Base-by-base conservation (phyloP, 352 stramenopile species). In the Blastocystis sp. region DNA sequence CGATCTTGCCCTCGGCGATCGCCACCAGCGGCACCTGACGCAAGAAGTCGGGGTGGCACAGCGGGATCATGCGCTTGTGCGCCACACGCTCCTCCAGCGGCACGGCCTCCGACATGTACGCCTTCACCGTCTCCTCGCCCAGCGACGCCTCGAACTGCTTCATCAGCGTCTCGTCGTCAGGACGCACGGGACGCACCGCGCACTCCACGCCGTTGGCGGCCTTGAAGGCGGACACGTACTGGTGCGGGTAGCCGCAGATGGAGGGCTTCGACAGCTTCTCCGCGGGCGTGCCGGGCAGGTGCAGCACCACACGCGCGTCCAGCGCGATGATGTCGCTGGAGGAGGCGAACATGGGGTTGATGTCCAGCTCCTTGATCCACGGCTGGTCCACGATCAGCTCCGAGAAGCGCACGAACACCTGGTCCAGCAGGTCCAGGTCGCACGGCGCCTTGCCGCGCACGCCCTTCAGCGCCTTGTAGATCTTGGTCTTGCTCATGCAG, bases 321-420 rank as follows among this genome's bases (percentile, higher is more conserved):
- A 84, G 74, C 28, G 74, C 74, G 48, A 84, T 71, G 38, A 84
- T 84, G 48, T 84, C 59, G n/a, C 34, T 84, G 34, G 59, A 38
- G 28, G 74, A 64, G 40, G 62, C 74, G 34, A 84, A 19, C 74
- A 84, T 84, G 48, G 74, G 74, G 59, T 84, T 84, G 62, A 84
- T 84, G 48, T 84, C 74, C 59, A 84, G 59, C 38, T 84, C 74
- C 74, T 84, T 84, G 62, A 84, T 84, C 74, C 74, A 84, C 4
- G 24, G 74, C 62, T 84, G 74, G 48, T 84, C 74, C 10, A 24
- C 24, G 43, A 84, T 71, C 62, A 84, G 38, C 38, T 84, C 74
- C 19, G 74, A 84, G 74, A 84, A 84, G 48, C 74, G 74, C n/a
- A 84, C 74, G 48, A 84, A 84, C 59, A 84, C 74, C 62, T 84